Conservation (phyloP, 768 basidiomycete genomes). For the Pulveroboletus sp. region DNA sequence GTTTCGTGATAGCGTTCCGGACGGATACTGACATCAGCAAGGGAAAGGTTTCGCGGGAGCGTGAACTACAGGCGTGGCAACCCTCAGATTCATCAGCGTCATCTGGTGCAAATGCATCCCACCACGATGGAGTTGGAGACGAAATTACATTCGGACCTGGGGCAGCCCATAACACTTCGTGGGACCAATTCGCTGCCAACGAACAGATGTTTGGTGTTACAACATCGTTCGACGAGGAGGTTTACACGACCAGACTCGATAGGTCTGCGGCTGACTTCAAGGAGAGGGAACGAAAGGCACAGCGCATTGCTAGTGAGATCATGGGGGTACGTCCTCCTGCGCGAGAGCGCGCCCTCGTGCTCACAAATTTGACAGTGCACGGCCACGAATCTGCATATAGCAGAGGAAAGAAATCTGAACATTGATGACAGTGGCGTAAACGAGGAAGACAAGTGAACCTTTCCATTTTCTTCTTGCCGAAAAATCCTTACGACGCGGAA, state of each 20-base stretch:
- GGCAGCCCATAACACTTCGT: slow-evolving; percentile 40
- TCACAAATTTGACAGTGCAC: slow-evolving; percentile 39
- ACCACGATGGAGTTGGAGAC: slow-evolving; percentile 41
- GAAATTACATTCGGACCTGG: slow-evolving; percentile 67
- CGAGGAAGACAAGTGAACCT: slow-evolving; percentile 91
- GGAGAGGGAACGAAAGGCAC: slow-evolving; percentile 83
- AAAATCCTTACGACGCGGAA: slow-evolving; percentile 17
- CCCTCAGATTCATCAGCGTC: slow-evolving; percentile 35
- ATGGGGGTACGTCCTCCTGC: slow-evolving; percentile 54
- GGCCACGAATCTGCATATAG: slow-evolving; percentile 76
- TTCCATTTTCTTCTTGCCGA: slow-evolving; percentile 8
- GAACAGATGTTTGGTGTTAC: slow-evolving; percentile 90
- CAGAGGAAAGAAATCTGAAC: slow-evolving; percentile 73
- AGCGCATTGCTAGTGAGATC: slow-evolving; percentile 88
- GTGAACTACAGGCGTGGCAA: slow-evolving; percentile 80
- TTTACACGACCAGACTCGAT: slow-evolving; percentile 93
- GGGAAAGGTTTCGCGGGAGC: slow-evolving; percentile 51
- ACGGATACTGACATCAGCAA: slow-evolving; percentile 79
- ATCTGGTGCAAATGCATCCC: slow-evolving; percentile 21
- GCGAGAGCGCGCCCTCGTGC: background rate
- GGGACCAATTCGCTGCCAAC: slow-evolving; percentile 95
- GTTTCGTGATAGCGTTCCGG: slow-evolving; percentile 55
- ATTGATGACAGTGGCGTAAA: slow-evolving; percentile 72
- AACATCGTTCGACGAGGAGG: slow-evolving; percentile 87
- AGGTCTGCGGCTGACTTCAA: slow-evolving; percentile 79